Percentiles rank a stretch among this genome's conserved stretches.
These are phyloP conservation scores for Hibiscus trionum DNA, from an alignment of 345 rosid genomes.

Conservation along the genomic window DNA sequence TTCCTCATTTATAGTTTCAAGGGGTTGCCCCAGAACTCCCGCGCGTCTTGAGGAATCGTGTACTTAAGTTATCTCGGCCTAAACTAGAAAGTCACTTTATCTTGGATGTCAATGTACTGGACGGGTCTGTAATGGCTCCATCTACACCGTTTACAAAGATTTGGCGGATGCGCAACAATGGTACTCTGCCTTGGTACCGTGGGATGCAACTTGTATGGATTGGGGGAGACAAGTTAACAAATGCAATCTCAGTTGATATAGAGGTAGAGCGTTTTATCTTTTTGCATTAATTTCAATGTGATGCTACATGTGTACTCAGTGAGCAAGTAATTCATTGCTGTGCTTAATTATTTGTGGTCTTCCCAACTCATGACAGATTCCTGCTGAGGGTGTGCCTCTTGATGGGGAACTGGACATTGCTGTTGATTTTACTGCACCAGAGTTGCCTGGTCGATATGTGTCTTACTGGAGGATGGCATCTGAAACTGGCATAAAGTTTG, in stretches of 20 bases:
- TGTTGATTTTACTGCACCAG: constrained; percentile 71
- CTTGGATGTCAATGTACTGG: constrained; percentile 74
- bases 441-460: constrained; percentile 64
- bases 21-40: constrained; percentile 25
- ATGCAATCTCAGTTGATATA: constrained; percentile 32
- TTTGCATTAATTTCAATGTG: constrained; percentile 3
- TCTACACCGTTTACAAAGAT: constrained; percentile 71
- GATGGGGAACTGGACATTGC: constrained; percentile 66
- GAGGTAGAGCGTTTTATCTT: constrained; percentile 39
- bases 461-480: constrained; percentile 91
- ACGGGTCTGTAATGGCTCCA: constrained; percentile 80
- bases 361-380: constrained; percentile 41
- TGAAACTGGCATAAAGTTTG: constrained; percentile 61
- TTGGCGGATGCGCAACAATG: constrained; percentile 87
- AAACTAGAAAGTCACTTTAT: constrained; percentile 76
- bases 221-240: constrained; percentile 62
- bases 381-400: constrained; percentile 52
- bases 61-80: constrained; percentile 28
- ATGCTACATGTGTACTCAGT: background rate
- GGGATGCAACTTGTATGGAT: constrained; percentile 69
- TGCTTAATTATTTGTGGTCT: background rate
- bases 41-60: constrained; percentile 15
- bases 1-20: constrained; percentile 17
- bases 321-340: background rate
- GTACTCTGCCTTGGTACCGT: constrained; percentile 53